Evolutionary conservation across 2,329 filamentous ascomycete species (phyloP).

Genomic region (Aspergillus aculeatus): DNA sequence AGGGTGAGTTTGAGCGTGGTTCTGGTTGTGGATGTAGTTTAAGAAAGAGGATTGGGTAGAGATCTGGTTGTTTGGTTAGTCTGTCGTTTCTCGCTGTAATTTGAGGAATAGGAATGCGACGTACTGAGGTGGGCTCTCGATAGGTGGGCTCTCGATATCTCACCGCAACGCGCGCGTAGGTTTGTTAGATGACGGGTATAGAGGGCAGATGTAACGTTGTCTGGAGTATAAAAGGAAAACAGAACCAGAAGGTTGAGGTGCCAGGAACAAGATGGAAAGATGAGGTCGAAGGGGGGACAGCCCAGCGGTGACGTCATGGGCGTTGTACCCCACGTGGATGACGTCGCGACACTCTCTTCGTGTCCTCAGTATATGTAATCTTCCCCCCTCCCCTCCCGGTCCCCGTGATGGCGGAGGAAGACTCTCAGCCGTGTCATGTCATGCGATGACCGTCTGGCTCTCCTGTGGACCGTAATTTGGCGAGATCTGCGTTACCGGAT

Average conservation of each 20-base stretch:
- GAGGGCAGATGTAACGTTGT: not conserved
- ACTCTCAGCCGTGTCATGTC: not conserved
- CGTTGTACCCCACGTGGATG: constrained; percentile 3
- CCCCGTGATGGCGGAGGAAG: not conserved
- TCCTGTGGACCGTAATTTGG: not conserved
- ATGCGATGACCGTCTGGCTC: not conserved
- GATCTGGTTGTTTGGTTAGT: too few relatives aligned
- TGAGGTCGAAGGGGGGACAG: not conserved
- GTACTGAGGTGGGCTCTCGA: too few relatives aligned
- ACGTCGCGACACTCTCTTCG: not conserved
- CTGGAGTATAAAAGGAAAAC: not conserved
- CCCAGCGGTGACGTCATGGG: not conserved
- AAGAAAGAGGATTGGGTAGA: too few relatives aligned
- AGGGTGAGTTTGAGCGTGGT: too few relatives aligned
- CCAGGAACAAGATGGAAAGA: not conserved
- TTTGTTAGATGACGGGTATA: not conserved
- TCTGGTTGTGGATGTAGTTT: too few relatives aligned
- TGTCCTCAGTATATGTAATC: not conserved
- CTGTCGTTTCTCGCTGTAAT: too few relatives aligned
- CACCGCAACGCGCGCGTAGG: not conserved
- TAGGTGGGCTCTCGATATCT: not conserved
- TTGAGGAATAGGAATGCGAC: too few relatives aligned
- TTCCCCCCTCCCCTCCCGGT: not conserved
- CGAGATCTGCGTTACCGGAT: not conserved
- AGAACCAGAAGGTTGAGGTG: not conserved